Conservation (phyloP, 345 rosid genomes). For the Streptanthus diversifolius region DNA sequence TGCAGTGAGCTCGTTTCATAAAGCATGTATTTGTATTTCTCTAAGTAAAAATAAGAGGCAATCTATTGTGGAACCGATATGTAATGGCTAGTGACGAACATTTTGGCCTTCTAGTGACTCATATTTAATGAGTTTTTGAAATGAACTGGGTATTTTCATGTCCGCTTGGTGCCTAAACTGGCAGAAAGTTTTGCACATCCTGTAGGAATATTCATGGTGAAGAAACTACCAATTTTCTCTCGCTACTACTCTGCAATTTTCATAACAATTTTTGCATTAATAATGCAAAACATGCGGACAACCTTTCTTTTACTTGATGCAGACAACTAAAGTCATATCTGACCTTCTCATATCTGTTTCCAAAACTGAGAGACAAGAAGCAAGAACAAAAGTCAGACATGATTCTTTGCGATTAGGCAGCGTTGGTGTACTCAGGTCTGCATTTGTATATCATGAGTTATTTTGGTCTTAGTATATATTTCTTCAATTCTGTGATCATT, state of each 20-base stretch:
- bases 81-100: neutral
- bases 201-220: neutral
- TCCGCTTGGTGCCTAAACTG: slow-evolving; percentile 2
- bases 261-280: neutral
- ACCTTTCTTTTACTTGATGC: slow-evolving; percentile 36
- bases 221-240: neutral
- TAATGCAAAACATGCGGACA: slow-evolving; percentile 5
- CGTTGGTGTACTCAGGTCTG: slow-evolving; percentile 93
- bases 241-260: neutral
- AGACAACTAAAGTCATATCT: slow-evolving; percentile 87
- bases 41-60: neutral
- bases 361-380: slow-evolving; percentile 96
- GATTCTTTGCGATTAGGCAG: slow-evolving; percentile 96
- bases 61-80: neutral
- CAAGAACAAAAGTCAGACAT: slow-evolving; percentile 91
- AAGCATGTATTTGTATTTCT: neutral
- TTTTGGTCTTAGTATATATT: neutral
- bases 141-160: slow-evolving; percentile 2
- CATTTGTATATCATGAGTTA: slow-evolving; percentile 11
- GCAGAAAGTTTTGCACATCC: slow-evolving; percentile 7
- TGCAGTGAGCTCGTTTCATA: slow-evolving; percentile 4
- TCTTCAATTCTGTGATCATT: neutral
- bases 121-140: neutral
- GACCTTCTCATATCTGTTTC: slow-evolving; percentile 95
- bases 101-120: neutral